Evolutionary conservation across 768 basidiomycete species (phyloP).

Genomic region (Boletales sp.): DNA sequence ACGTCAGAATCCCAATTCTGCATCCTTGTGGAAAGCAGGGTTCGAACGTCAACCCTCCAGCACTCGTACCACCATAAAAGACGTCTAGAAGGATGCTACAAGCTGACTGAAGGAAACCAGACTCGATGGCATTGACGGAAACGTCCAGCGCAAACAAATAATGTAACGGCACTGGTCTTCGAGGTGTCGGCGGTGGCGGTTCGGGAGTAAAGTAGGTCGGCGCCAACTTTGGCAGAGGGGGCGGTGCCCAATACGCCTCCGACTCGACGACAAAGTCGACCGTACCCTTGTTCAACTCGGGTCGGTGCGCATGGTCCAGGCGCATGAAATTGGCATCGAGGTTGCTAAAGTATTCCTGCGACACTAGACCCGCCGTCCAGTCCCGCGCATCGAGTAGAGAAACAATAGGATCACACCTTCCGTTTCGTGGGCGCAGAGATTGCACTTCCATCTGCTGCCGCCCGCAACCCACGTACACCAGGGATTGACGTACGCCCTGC

Average conservation of each 20-base stretch:
- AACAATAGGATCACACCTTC: constrained; percentile 53
- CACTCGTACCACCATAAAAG: constrained; percentile 55
- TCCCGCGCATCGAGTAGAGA: constrained; percentile 3
- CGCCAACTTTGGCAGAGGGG: constrained; percentile 52
- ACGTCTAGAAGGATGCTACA: constrained; percentile 60
- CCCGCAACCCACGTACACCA: constrained; percentile 86
- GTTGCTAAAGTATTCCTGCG: constrained; percentile 78
- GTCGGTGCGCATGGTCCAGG: constrained; percentile 75
- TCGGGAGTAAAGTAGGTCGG: constrained; percentile 52
- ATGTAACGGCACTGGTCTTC: constrained; percentile 62
- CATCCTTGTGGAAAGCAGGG: constrained; percentile 52
- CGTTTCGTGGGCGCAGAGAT: constrained; percentile 82
- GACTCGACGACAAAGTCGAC: constrained; percentile 80
- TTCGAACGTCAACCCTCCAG: constrained; percentile 40
- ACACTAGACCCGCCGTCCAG: constrained; percentile 45
- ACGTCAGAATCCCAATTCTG: constrained; percentile 78
- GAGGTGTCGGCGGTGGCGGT: constrained; percentile 42
- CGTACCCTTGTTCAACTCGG: constrained; percentile 87
- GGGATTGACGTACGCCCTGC: constrained; percentile 89
- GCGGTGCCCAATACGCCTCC: constrained; percentile 80
- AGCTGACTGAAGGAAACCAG: constrained; percentile 66
- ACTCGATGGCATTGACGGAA: constrained; percentile 58
- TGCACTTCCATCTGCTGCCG: constrained; percentile 88
- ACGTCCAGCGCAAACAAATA: constrained; percentile 90
- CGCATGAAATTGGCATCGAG: constrained; percentile 75